Percentiles rank a stretch among this genome's conserved stretches.
Evolutionary conservation across 441 rosid species (phyloP).

Genomic region (Syzygium syzygioides): DNA sequence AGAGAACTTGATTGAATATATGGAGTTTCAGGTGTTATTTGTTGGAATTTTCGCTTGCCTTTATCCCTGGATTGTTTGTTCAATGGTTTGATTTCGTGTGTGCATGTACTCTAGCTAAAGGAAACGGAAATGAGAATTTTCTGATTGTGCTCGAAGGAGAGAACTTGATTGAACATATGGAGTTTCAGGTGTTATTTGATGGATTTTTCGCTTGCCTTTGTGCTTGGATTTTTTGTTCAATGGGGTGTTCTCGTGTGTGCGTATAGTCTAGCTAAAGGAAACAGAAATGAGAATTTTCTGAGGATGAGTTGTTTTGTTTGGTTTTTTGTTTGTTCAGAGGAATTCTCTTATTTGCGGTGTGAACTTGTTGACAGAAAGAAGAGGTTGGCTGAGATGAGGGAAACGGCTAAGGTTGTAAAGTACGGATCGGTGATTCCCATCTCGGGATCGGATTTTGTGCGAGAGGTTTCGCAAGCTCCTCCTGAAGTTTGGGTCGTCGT

Average conservation of each 20-base stretch:
- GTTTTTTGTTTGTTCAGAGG: not conserved
- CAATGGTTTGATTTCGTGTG: no score
- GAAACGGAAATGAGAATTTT: not conserved
- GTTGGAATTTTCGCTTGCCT: no score
- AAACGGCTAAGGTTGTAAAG: slow-evolving; percentile 49
- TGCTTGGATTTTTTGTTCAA: not conserved
- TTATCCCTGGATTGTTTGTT: no score
- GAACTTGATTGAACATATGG: not conserved
- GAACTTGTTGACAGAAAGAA: slow-evolving; percentile 57
- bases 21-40: no score
- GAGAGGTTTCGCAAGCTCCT: slow-evolving; percentile 91
- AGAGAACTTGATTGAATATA: not conserved
- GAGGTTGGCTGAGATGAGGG: slow-evolving; percentile 83
- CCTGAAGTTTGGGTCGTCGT: slow-evolving; percentile 96
- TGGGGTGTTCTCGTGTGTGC: not conserved
- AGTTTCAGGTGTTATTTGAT: not conserved
- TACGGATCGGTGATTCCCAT: slow-evolving; percentile 83
- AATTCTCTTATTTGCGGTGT: not conserved
- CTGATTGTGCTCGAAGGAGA: not conserved
- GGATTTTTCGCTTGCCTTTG: not conserved
- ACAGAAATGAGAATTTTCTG: not conserved
- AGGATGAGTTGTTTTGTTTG: not conserved
- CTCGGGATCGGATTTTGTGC: slow-evolving; percentile 82
- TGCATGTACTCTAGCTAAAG: no score
- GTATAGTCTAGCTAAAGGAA: not conserved